A percentile compares a stretch with the other conserved stretches of the same genome.
These are phyloP conservation scores for Beauveria sp. DNA, from an alignment of 2,329 filamentous ascomycete genomes.

Conservation along the genomic window DNA sequence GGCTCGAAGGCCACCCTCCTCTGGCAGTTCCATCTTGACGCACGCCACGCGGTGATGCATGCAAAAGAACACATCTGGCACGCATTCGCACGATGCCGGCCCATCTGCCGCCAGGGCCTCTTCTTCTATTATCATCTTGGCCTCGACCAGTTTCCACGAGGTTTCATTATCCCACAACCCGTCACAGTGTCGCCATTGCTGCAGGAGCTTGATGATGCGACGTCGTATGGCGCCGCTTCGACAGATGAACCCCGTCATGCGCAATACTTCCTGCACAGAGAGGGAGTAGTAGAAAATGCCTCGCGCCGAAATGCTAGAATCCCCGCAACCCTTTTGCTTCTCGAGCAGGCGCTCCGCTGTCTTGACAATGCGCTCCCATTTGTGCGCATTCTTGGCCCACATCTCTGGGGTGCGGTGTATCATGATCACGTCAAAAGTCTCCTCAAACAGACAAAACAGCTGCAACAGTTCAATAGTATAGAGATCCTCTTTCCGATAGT, in stretches of 20 bases:
- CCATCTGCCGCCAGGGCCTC: background rate
- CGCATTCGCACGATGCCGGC: background rate
- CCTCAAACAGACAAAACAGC: constrained; percentile 4
- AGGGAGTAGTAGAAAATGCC: background rate
- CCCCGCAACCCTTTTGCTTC: background rate
- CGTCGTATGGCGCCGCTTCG: background rate
- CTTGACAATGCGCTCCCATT: constrained; percentile 6
- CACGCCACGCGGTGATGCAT: background rate
- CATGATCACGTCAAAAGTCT: constrained; percentile 3
- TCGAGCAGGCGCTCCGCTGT: background rate
- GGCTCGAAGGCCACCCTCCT: background rate
- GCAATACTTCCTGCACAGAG: constrained; percentile 2
- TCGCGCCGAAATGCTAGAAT: background rate
- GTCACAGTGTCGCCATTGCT: background rate
- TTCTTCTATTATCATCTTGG: constrained; percentile 5
- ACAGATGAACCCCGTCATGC: constrained; percentile 6
- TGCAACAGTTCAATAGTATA: background rate
- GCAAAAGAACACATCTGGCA: constrained; percentile 4
- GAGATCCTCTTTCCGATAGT: background rate
- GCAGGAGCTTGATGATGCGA: background rate
- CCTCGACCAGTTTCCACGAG: constrained; percentile 1
- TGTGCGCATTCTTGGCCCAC: background rate
- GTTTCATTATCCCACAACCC: constrained; percentile 1
- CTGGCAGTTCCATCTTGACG: background rate
- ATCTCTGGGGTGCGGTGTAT: constrained; percentile 5